phyloP scores from a whole-genome alignment of 148 eudicot species.

The Vaccinium macrocarpon region DNA sequence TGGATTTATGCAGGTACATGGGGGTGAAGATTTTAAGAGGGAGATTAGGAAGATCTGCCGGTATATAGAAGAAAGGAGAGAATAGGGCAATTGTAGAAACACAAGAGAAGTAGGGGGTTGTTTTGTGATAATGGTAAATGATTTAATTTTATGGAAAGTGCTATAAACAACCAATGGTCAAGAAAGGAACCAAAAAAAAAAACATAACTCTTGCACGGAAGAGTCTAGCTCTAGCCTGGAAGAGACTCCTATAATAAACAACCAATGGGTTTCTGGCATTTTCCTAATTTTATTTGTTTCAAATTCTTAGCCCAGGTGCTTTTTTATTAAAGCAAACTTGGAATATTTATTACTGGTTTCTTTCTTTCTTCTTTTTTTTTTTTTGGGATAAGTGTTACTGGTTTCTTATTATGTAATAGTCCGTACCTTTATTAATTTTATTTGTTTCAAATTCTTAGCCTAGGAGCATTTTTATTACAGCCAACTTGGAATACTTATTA shows the following conservation, averaged over 20 bases:
- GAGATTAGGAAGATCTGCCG: conserved; percentile 60
- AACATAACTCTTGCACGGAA: too few species aligned
- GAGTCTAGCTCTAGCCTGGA: too few species aligned
- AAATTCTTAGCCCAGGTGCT: not conserved
- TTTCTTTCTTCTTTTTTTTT: too few species aligned
- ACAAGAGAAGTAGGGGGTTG: not conserved
- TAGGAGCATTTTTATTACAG: not conserved
- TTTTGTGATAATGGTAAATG: not conserved
- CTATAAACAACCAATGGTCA: too few species aligned
- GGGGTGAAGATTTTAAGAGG: conserved; percentile 83
- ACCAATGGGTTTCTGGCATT: too few species aligned
- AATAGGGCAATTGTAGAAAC: too few species aligned
- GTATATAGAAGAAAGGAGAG: conserved; percentile 26
- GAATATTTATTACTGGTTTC: not conserved
- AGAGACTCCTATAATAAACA: too few species aligned
- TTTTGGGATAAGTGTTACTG: too few species aligned
- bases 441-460: not conserved
- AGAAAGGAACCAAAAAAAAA: too few species aligned
- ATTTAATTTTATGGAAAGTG: too few species aligned
- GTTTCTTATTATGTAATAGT: not conserved
- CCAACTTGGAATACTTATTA: not conserved
- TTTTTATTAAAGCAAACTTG: not conserved
- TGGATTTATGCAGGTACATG: conserved; percentile 64
- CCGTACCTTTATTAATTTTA: not conserved
- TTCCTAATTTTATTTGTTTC: not conserved